Evolutionary conservation across 768 basidiomycete genomes (phyloP).

Genomic region (Chlorophyllum brunneum): DNA sequence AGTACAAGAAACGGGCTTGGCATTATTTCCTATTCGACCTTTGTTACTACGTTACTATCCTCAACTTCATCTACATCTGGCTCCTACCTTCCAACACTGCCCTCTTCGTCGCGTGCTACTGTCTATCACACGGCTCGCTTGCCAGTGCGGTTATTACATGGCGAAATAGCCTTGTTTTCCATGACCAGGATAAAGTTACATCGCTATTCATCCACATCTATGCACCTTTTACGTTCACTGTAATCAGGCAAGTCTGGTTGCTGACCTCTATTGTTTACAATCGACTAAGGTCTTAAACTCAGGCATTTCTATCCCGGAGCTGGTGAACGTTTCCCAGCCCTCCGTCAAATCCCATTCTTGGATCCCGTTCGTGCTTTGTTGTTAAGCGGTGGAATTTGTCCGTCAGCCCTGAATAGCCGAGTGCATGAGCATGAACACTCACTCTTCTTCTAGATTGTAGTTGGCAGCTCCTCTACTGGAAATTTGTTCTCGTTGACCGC

Average conservation of each 20-base stretch:
- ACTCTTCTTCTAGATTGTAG: conserved; percentile 59
- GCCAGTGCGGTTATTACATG: conserved; percentile 97
- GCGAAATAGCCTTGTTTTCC: conserved; percentile 98
- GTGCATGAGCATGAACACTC: conserved; percentile 9
- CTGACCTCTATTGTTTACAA: not conserved
- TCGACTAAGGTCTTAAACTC: not conserved
- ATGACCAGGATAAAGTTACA: conserved; percentile 94
- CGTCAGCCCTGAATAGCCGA: conserved; percentile 26
- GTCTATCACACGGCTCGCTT: conserved; percentile 85
- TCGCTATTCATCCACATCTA: conserved; percentile 95
- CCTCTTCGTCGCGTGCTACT: conserved; percentile 90
- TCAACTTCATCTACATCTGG: conserved; percentile 93
- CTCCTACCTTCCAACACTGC: conserved; percentile 70
- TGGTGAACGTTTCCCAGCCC: conserved; percentile 80
- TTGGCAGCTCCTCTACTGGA: conserved; percentile 96
- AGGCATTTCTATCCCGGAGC: conserved; percentile 90
- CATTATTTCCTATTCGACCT: conserved; percentile 94
- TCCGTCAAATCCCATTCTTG: conserved; percentile 65
- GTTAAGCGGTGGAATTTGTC: conserved; percentile 81
- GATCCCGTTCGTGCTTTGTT: conserved; percentile 69
- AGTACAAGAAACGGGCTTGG: conserved; percentile 90
- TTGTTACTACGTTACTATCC: conserved; percentile 91
- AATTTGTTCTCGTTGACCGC: conserved; percentile 89
- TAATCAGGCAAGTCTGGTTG: conserved; percentile 63
- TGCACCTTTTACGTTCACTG: conserved; percentile 85